Evolutionary conservation across 148 eudicot genomes (phyloP), one percentile per base, ranked within the genome.

Genomic region (Limonium bicolor): DNA sequence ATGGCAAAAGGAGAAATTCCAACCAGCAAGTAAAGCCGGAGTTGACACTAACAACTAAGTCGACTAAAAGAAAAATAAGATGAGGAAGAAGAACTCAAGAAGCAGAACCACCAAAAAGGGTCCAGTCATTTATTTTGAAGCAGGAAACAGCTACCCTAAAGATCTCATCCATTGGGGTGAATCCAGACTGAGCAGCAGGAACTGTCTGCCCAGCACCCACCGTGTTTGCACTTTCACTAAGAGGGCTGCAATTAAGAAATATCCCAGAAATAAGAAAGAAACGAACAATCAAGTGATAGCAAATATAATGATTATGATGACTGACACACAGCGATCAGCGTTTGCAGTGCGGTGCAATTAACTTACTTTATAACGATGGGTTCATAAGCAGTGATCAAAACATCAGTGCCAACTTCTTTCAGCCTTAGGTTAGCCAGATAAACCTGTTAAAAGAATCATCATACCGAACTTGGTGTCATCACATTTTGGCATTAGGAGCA

Each of bases 401-500:
- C 65, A 73, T 90, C 93, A 7, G 99, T 80, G 17, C 60, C 82
- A 53, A 78, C 95, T 68, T 65, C 99, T 60, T 75, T 90, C 6
- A 90, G 93, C 9, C 97, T 77, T 51, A 90, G 51, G 65, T 90
- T 90, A 7, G 95, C 93, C 59, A 90, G 48, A 60, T 84, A 84
- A n/a, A 80, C 93, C 96, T 83, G 68, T 29, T 62, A 35, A 42
- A 36, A 15, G 36, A 51, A 59, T n/a, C 7, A 5, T 19, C 29
- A 11, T 20, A 12, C 3, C n/a, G n/a, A n/a, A n/a, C n/a, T n/a
- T n/a, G n/a, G n/a, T n/a, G n/a, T n/a, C n/a, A n/a, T n/a, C n/a
- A n/a, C n/a, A n/a, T n/a, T n/a, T n/a, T n/a, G n/a, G n/a, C n/a
- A n/a, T n/a, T n/a, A n/a, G n/a, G n/a, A n/a, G n/a, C n/a, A n/a